A percentile compares a stretch with the other conserved stretches of the same genome.
Conservation (phyloP, 2,329 filamentous ascomycete species). For the Westerdykella sp. region DNA sequence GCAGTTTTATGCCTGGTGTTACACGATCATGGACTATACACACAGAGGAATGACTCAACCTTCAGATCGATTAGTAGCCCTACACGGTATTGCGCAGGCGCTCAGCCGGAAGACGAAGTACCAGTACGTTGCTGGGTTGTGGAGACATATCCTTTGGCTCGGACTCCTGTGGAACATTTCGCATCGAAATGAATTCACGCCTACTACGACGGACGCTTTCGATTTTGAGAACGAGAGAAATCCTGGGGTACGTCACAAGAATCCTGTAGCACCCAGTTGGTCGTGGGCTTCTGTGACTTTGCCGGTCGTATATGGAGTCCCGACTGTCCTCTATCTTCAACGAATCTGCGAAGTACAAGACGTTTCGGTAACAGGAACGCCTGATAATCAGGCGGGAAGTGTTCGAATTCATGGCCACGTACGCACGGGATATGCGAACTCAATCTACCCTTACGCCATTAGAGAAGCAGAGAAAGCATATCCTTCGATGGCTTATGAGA, state of each 20-base stretch:
- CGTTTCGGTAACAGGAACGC: slow-evolving; percentile 4
- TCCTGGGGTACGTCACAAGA: slow-evolving; percentile 9
- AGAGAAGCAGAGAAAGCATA: slow-evolving; percentile 5
- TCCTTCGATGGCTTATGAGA: slow-evolving; percentile 7
- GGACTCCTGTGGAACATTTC: slow-evolving; percentile 15
- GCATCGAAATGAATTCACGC: slow-evolving; percentile 5
- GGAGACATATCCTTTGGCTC: slow-evolving; percentile 10
- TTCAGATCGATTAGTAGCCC: slow-evolving; percentile 13
- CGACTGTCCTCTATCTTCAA: slow-evolving; percentile 6
- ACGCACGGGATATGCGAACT: slow-evolving; percentile 13
- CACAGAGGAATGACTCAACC: slow-evolving; percentile 17
- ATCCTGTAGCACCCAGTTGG: slow-evolving; percentile 14
- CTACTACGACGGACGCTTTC: slow-evolving; percentile 7
- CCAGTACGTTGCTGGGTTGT: slow-evolving; percentile 13
- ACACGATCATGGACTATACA: slow-evolving; percentile 17
- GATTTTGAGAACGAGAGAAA: slow-evolving; percentile 7
- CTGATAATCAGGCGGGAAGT: slow-evolving; percentile 6
- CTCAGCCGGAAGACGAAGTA: slow-evolving; percentile 8
- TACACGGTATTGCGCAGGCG: slow-evolving; percentile 15
- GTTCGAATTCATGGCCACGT: slow-evolving; percentile 11
- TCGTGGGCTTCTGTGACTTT: slow-evolving; percentile 17
- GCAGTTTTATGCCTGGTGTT: slow-evolving; percentile 12
- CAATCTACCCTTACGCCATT: slow-evolving; percentile 15
- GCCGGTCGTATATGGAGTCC: slow-evolving; percentile 12
- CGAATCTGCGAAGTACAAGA: slow-evolving; percentile 11